Evolutionary conservation across 1,284 basidiomycete species (phyloP), one percentile per base, ranked within the genome.

Genomic region (Pseudozyma pruni): DNA sequence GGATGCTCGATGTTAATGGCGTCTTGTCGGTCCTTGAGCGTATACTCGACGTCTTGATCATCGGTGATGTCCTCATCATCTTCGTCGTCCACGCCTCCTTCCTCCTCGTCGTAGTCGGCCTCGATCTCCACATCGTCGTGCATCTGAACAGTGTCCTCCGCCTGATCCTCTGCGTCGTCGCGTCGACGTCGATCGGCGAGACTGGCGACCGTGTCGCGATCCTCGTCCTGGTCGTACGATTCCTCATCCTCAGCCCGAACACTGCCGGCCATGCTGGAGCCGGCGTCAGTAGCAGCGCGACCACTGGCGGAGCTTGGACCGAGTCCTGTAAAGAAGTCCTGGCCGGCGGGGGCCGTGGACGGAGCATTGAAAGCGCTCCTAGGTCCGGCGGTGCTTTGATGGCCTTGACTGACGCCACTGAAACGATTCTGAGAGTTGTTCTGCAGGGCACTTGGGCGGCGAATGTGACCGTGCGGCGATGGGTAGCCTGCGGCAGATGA

Each of bases 1-100:
- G 96, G 96, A 83, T 99, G 96, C 82, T 97, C 93, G 81, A 97
- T 94, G 84, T 98, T 98, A 83, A 98, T 96, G 74, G 86, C 86
- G 41, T 96, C 97, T 83, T 99, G 96, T 27, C 96, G 89, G 76
- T 98, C 94, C 84, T 91, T 94, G 72, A 98, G 85, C 0, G 95
- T 98, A 75, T 98, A 86, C 45, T 86, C 93, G 34, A 91, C 92
- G 75, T 97, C 93, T 16, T 76, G 68, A 17, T 60, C 55, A 37
- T 75, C 71, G 32, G 52, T 41, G 25, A 45, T 62, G 19, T 63
- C 45, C 8, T 69, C 55, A n/a, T 56, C 58, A 8, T 72, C 72
- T 4, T 56, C 57, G 2, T 72, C 73, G 13, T 60, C 56, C 13
- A 53, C 40, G 10, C 35, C 41, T 17, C 31, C 56, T 19, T 53